phyloP scores from a whole-genome alignment of 1,284 basidiomycete species.

The Cystobasidium sp. region DNA sequence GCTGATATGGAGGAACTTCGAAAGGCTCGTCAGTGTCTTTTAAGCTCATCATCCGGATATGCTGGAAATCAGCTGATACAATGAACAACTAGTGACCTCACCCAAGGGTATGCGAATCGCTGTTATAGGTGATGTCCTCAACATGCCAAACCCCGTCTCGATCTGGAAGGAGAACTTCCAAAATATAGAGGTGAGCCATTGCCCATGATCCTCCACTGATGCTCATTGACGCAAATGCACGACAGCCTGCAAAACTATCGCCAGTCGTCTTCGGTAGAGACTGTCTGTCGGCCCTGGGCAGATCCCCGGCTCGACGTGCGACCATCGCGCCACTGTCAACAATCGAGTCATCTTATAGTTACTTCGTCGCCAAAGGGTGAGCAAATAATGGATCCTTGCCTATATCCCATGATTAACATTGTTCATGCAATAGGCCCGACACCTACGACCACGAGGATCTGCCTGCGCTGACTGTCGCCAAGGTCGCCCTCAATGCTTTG shows the following conservation, averaged over 20 bases:
- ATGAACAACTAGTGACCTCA: conserved; percentile 67
- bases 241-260: conserved; percentile 65
- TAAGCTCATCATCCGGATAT: background rate
- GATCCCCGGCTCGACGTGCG: conserved; percentile 75
- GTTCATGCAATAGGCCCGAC: conserved; percentile 59
- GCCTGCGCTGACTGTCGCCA: conserved; percentile 80
- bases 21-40: conserved; percentile 64
- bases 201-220: background rate
- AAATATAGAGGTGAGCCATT: conserved; percentile 64
- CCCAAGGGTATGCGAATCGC: conserved; percentile 83
- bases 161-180: conserved; percentile 74
- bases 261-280: conserved; percentile 72
- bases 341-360: conserved; percentile 90
- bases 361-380: conserved; percentile 73
- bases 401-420: background rate
- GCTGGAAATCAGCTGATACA: background rate
- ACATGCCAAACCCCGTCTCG: conserved; percentile 71
- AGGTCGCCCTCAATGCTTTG: conserved; percentile 87
- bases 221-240: conserved; percentile 18
- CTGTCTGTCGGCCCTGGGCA: conserved; percentile 76
- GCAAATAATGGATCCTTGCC: conserved; percentile 19
- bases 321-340: conserved; percentile 86
- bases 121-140: conserved; percentile 81
- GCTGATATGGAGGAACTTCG: conserved; percentile 75
- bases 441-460: conserved; percentile 83